phyloP scores from a whole-genome alignment of 345 rosid genomes.

The Murraya koenigii region DNA sequence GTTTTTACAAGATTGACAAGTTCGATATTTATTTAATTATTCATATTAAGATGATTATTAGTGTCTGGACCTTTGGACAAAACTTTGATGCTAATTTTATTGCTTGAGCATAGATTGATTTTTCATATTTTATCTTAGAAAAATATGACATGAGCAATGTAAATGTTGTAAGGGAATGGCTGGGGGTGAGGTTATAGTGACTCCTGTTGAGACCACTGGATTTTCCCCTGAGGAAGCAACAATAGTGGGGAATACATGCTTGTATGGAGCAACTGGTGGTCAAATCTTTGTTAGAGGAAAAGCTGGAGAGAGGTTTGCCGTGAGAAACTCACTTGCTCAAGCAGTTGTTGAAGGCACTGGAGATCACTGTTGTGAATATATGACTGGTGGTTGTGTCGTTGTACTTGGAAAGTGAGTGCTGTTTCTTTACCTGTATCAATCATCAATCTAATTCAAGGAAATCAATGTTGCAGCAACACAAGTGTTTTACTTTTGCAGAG shows the following conservation, averaged over 20 bases:
- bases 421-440: neutral
- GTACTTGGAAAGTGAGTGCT: slow-evolving; percentile 92
- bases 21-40: neutral
- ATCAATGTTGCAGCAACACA: neutral
- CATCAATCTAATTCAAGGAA: slow-evolving; percentile 1
- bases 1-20: neutral
- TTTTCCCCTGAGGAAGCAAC: slow-evolving; percentile 92
- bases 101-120: neutral
- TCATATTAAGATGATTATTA: slow-evolving; percentile 12
- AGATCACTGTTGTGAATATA: slow-evolving; percentile 96
- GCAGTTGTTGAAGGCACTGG: slow-evolving; percentile 99
- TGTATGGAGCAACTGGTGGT: slow-evolving; percentile 98
- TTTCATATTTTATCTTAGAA: slow-evolving; percentile 3
- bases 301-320: slow-evolving; percentile 99
- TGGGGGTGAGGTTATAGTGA: slow-evolving; percentile 92
- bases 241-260: slow-evolving; percentile 93
- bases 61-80: neutral
- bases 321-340: slow-evolving; percentile 93
- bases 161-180: slow-evolving; percentile 81
- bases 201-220: slow-evolving; percentile 71
- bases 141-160: slow-evolving; percentile 21
- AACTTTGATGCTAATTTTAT: neutral
- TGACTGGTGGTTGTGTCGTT: slow-evolving; percentile 98
- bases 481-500: slow-evolving; percentile 49
- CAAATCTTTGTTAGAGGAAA: slow-evolving; percentile 92